Evolutionary conservation across 768 basidiomycete species (phyloP), one percentile per base, ranked within the genome.

Genomic region (Calocybe cyanea): DNA sequence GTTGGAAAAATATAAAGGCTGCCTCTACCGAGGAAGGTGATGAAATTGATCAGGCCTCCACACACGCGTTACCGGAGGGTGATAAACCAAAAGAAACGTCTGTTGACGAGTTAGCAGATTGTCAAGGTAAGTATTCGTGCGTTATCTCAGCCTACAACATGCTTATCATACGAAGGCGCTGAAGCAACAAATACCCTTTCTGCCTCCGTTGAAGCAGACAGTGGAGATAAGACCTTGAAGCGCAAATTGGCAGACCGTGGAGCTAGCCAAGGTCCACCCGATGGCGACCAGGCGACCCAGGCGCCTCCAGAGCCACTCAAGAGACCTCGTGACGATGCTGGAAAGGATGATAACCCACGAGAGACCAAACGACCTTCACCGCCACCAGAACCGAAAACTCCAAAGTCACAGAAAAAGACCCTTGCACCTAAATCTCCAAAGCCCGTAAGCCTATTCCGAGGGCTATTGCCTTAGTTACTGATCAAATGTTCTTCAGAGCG

Each of bases 181-280:
- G 4, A 45, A 50, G 49, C 19, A 20, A 37, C 34, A 39, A 46
- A 14, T 7, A 24, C 48, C 19, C n/a, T 44, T 31, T 65, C 68
- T 3, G 73, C 76, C 36, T 72, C 73, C 33, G 6, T 28, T 11
- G 25, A 28, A 28, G 11, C 25, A 28, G 80, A 83, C 33, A 60
- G 61, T 44, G 67, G 63, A 9, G 83, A 84, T 43, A 85, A 83
- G 63, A 77, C 76, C 33, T 62, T 83, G 46, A 87, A 86, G 63
- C 79, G 87, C 52, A 87, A 87, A 57, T 72, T 79, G 48, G 69
- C 73, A 32, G 83, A 87, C 61, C 77, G 85, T 36, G 83, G 78
- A 18, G 73, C 81, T 1, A 87, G 85, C 58, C 70, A 77, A 50
- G 78, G 77, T 25, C 80, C 80, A 0, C 70, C 70, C 43, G 64